Evolutionary conservation across 2,329 filamentous ascomycete genomes (phyloP), one percentile per base, ranked within the genome.

Genomic region (Orbilia brochopaga): DNA sequence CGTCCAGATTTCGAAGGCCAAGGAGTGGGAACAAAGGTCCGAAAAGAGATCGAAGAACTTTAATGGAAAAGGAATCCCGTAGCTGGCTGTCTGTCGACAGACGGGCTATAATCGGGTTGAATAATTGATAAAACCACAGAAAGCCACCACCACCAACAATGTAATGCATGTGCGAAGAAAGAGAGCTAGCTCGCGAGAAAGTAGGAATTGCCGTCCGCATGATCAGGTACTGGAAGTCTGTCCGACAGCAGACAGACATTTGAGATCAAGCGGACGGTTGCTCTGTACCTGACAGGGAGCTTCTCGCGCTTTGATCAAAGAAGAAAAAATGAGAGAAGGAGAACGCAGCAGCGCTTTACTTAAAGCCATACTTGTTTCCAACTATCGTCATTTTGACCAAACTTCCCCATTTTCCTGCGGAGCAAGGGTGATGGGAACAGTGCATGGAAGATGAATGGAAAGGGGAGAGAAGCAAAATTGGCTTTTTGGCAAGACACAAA

Each of bases 381-480:
- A 57, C 44, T 58, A 69, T 69, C 65, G 65, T 69, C 65, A 69
- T 69, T 69, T 69, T 44, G 51, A 56, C 53, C 35, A 54, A 30
- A 56, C 52, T 58, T 52, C 65, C 65, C 65, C 65, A 61, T 69
- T 69, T 67, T 58, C 46, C 65, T 58, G 56, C 58, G 58, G 65
- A 69, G 58, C 65, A 69, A 69, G 58, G 65, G 65, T 55, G 62
- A 32, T 58, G 44, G 58, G 65, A 62, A 62, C 44, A 69, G 58
- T 58, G 52, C 57, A 69, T 42, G 62, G 65, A 69, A 69, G 65
- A 58, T 53, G 65, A 59, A 63, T 69, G 32, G 65, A 69, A 69
- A 69, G 65, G 65, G 50, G 58, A 69, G 58, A 58, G 62, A 69
- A 69, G 55, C 23, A 58, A 57, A 19, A 44, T 42, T 51, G 21